Evolutionary conservation across 192 early-diverging fungal genomes (phyloP), one percentile per base, ranked within the genome.

Genomic region (Haplosporangium gracile): DNA sequence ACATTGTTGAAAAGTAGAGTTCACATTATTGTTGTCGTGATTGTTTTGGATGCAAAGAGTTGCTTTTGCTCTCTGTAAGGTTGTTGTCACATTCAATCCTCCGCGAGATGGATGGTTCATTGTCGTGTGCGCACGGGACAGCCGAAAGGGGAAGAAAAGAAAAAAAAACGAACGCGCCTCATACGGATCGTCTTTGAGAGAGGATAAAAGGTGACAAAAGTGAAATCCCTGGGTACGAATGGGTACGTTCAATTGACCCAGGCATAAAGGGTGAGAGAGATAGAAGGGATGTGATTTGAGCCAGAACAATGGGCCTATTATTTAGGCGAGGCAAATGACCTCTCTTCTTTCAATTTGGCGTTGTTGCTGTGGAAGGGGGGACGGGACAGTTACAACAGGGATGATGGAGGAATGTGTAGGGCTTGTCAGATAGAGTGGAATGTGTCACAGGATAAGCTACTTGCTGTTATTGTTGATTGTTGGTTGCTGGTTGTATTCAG

Each of bases 141-240:
- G 60, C 29, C 29, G 29, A 32, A 29, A 29, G 9, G 60, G 11
- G 32, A 65, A 32, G 29, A 32, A 32, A 32, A 9, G 11, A 53
- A 53, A 20, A 20, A 53, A 9, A 57, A 57, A 57, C 10, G 55
- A 51, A 51, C 16, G 20, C 18, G 20, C 15, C 49, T 5, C 49
- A 13, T 7, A 4, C 26, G 29, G 60, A 26, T 65, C 26, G 26
- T n/a, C 4, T 29, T 8, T 15, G 55, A 60, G 24, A 60, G 9
- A 22, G 60, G 60, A 65, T 65, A 32, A 32, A 65, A 65, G 60
- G 26, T 65, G 60, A 65, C 60, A 65, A 65, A 65, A 26, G 60
- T 65, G 60, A 65, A 65, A 65, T 65, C 29, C 29, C 26, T 65
- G 60, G 60, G 60, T 29, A 32, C 29, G 3, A 9, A 32, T 2